Evolutionary conservation across 352 stramenopile species (phyloP).

Genomic region (Globisporangium cylindrosporum): DNA sequence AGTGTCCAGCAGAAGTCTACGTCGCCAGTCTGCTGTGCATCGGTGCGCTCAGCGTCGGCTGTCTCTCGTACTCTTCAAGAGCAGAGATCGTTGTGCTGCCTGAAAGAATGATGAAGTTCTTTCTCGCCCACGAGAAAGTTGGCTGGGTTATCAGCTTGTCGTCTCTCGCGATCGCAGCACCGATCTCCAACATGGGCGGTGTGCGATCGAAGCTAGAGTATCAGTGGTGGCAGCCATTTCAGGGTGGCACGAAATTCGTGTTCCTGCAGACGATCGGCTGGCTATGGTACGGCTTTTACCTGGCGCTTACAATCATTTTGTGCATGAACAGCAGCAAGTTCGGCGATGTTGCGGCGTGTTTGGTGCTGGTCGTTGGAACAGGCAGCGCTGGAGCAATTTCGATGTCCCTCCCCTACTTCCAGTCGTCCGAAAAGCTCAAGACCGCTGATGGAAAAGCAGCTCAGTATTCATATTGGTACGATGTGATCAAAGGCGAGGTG

Average conservation of each 20-base stretch:
- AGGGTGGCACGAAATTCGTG: slow-evolving; percentile 53
- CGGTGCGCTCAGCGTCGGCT: slow-evolving; percentile 23
- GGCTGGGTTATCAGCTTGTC: slow-evolving; percentile 36
- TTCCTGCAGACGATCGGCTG: slow-evolving; percentile 59
- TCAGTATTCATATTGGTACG: neutral
- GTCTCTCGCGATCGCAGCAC: slow-evolving; percentile 31
- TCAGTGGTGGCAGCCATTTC: slow-evolving; percentile 50
- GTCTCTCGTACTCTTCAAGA: slow-evolving; percentile 23
- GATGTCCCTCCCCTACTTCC: slow-evolving; percentile 39
- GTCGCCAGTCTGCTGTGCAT: slow-evolving; percentile 32
- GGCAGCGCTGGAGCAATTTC: slow-evolving; percentile 26
- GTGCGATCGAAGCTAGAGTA: slow-evolving; percentile 29
- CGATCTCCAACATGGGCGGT: slow-evolving; percentile 39
- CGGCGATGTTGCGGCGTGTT: slow-evolving; percentile 20
- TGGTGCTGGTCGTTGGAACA: slow-evolving; percentile 36
- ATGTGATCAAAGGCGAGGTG: slow-evolving; percentile 26
- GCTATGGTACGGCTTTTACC: slow-evolving; percentile 55
- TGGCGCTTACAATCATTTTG: slow-evolving; percentile 37
- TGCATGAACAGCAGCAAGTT: slow-evolving; percentile 35
- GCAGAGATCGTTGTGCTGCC: slow-evolving; percentile 3
- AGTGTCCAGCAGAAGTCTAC: slow-evolving; percentile 30
- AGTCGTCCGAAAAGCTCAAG: neutral
- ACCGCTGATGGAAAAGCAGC: neutral
- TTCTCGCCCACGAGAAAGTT: slow-evolving; percentile 32
- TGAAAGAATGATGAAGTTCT: slow-evolving; percentile 10